A percentile compares a stretch with the other conserved stretches of the same genome.
Evolutionary conservation across 2,329 filamentous ascomycete genomes (phyloP).

Genomic region (Kalmusia sp.): DNA sequence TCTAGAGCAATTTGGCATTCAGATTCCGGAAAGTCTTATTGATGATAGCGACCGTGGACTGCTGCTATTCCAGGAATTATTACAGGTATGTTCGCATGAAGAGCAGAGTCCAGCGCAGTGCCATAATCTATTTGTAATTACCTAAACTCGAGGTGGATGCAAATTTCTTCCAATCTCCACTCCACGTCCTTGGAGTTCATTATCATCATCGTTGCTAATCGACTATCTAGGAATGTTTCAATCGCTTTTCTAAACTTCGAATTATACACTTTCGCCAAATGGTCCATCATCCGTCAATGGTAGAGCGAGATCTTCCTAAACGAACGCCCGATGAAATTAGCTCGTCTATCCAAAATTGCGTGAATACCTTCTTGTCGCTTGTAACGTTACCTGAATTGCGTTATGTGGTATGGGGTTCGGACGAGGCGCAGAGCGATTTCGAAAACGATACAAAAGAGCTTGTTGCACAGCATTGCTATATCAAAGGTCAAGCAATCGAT

Average conservation of each 20-base stretch:
- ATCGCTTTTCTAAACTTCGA: neutral
- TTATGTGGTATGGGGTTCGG: neutral
- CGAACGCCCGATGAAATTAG: neutral
- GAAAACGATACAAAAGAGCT: neutral
- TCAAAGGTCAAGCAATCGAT: neutral
- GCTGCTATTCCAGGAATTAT: no score
- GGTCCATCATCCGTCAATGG: neutral
- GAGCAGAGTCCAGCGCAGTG: no score
- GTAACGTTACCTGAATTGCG: neutral
- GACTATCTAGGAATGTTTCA: neutral
- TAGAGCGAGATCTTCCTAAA: neutral
- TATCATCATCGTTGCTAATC: no score
- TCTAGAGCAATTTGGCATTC: neutral
- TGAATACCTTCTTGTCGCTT: neutral
- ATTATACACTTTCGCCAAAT: neutral
- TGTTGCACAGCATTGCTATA: neutral
- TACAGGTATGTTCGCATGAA: no score
- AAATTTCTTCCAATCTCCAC: no score
- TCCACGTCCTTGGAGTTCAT: no score
- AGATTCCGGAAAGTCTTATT: neutral
- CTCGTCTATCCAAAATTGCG: neutral
- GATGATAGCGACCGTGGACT: no score
- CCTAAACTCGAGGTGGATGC: no score
- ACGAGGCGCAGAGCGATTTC: neutral
- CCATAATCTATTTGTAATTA: no score